Base-by-base conservation (phyloP, 352 stramenopile genomes). In the Phytopythium ostracodes region DNA sequence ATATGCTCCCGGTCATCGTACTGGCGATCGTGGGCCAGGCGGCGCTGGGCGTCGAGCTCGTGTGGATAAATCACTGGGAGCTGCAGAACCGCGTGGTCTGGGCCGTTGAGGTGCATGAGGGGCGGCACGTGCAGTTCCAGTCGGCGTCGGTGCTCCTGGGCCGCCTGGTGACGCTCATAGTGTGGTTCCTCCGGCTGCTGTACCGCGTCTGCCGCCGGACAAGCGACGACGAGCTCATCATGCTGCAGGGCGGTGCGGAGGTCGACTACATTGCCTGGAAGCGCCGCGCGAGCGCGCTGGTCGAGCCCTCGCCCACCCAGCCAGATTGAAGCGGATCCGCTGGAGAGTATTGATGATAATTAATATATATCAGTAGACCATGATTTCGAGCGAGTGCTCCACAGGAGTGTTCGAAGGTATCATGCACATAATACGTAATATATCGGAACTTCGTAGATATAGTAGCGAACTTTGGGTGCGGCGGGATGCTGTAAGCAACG, bases 41-140 rank as follows among this genome's bases (percentile, higher is more conserved):
- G 20, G 22, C 15, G n/a, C 53, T 59, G 9, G n/a, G 27, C 33
- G 5, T n/a, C 9, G 53, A 59, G 36, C 52, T 58, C 27, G 31
- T 43, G 52, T 58, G 52, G 52, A 40, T 8, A 20, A 33, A 43
- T 20, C 33, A 17, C 31, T 47, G 53, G 53, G 12, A 35, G 9
- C 15, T 59, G 35, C 53, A 59, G 22, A 24, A 59, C n/a, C 53
- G 53, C 36, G 36, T 59, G 31, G 14, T 59, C 4, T 59, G 53
- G 53, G 12, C 11, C 12, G 18, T 47, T 8, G 17, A 40, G 25
- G 20, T 27, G 29, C 6, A 15, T 14, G 14, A 27, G 27, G 17
- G 29, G 14, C 51, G 29, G 20, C 51, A 22, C 29, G 51, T 43
- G 6, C 5, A 27, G 31, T 27, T 56, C 22, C 25, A 25, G 15